A percentile compares a stretch with the other conserved stretches of the same genome.
Conservation (phyloP, 2,329 filamentous ascomycete genomes). For the Pseudogymnoascus sp. region DNA sequence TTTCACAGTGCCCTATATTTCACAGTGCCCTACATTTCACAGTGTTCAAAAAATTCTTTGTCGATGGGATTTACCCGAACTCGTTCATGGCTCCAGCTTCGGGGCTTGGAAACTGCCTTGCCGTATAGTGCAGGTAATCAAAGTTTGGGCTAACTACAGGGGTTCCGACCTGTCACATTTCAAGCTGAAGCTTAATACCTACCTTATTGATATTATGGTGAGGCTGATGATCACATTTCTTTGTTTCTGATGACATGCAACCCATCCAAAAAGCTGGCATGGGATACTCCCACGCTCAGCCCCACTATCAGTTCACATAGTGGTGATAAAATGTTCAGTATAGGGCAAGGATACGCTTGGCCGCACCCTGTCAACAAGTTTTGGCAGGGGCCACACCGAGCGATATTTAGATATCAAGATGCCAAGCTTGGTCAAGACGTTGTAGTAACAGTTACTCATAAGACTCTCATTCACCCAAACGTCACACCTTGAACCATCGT, state of each 20-base stretch:
- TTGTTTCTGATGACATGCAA: background rate
- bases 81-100: too few species aligned
- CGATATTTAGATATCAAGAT: background rate
- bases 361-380: background rate
- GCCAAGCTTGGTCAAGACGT: background rate
- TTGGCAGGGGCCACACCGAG: background rate
- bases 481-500: background rate
- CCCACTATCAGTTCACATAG: background rate
- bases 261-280: background rate
- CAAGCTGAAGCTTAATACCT: background rate
- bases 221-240: background rate
- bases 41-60: background rate
- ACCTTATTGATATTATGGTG: background rate
- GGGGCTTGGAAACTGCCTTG: background rate
- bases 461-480: background rate
- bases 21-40: background rate
- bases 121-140: background rate
- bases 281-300: background rate
- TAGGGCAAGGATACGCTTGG: background rate
- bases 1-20: background rate
- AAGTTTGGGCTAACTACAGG: background rate
- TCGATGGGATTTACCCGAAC: background rate
- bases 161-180: background rate
- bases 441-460: background rate
- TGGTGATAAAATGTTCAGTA: background rate